Evolutionary conservation across 768 basidiomycete species (phyloP), one percentile per base, ranked within the genome.

Genomic region (Xerocomellus intermedius): DNA sequence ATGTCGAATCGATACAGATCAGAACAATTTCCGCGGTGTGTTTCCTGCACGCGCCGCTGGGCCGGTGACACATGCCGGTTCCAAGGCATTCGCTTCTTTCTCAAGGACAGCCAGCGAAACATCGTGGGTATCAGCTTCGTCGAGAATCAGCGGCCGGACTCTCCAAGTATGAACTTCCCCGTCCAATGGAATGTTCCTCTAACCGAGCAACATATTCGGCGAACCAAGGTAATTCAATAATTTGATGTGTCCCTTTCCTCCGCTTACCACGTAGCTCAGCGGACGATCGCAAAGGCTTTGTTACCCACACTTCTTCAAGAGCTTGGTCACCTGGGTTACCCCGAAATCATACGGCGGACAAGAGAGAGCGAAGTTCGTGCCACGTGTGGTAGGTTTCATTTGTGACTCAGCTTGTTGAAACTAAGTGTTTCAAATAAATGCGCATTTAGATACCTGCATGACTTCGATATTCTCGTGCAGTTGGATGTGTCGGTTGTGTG

Each of bases 401-500:
- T 19, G 46, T 38, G 30, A 42, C 41, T 43, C 51, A 9, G 21
- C 45, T 46, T 30, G 24, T 45, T 36, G 51, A 61, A 42, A 48
- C 49, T 21, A 8, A 49, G 21, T 48, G 52, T 57, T 48, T 59
- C 49, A 48, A 45, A 53, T 52, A 44, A 49, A 53, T 24, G 0
- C 12, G n/a, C 54, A 38, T 45, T 56, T 67, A 96, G 94, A 97
- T 71, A 92, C 89, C 2, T 97, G 94, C 70, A 89, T 92, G 79
- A 94, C 92, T 5, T 95, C 94, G 13, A 84, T 96, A 54, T 96
- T 96, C 71, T 87, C 89, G 7, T 85, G 84, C 54, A 88, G 85
- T 30, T 96, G 90, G 85, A 89, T 95, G 82, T 96, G 94, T 68
- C 81, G 88, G n/a, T 67, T 83, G 37, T 98, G 95, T 69, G 95